phyloP scores from a whole-genome alignment of 2,329 filamentous ascomycete species.

The Exophiala bonariae region DNA sequence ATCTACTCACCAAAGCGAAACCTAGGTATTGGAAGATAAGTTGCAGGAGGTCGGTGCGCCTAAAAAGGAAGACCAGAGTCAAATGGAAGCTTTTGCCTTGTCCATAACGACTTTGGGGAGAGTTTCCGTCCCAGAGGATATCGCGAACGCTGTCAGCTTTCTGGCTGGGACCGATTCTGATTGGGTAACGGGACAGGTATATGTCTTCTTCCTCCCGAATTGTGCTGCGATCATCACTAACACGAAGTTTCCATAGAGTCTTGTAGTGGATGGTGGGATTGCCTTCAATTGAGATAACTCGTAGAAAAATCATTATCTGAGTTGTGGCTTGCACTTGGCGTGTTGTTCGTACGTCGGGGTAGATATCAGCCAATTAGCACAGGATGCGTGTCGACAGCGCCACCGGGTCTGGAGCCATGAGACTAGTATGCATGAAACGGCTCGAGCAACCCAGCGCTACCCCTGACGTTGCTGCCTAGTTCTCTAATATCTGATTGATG shows the following conservation, averaged over 20 bases:
- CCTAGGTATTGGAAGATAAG: constrained; percentile 60
- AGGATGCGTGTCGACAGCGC: no score
- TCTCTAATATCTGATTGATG: no score
- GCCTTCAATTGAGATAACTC: constrained; percentile 35
- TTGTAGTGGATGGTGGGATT: constrained; percentile 62
- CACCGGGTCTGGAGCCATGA: no score
- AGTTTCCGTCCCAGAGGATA: constrained; percentile 62
- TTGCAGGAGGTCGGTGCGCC: constrained; percentile 52
- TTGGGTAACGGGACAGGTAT: constrained; percentile 62
- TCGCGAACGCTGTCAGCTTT: constrained; percentile 63
- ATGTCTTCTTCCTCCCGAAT: not conserved
- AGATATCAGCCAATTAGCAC: no score
- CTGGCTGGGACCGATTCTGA: constrained; percentile 58
- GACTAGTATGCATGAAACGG: no score
- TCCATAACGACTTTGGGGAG: constrained; percentile 58
- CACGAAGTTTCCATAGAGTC: constrained; percentile 38
- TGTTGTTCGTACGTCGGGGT: no score
- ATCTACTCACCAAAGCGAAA: no score
- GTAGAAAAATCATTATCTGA: no score
- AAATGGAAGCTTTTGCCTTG: constrained; percentile 48
- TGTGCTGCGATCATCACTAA: not conserved
- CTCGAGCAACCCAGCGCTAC: no score
- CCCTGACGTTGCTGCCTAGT: no score
- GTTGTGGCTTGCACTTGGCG: no score
- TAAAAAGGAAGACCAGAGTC: constrained; percentile 54